phyloP scores from a whole-genome alignment of 2,329 filamentous ascomycete species.

The Bipolaris zeicola region DNA sequence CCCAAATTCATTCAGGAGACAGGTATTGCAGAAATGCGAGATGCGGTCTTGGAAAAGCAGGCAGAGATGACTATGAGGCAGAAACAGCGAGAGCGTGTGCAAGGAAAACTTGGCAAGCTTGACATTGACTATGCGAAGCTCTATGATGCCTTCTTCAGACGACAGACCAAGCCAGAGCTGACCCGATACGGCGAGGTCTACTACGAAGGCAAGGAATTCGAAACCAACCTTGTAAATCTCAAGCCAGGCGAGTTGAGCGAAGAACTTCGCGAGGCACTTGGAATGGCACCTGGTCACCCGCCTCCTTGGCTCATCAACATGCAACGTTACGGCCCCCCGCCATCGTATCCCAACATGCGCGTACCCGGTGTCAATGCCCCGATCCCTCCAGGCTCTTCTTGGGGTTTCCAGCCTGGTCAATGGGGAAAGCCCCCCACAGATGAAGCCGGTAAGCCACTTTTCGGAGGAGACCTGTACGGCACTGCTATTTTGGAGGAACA shows the following conservation, averaged over 20 bases:
- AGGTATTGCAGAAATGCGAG: conserved; percentile 96
- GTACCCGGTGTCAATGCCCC: conserved; percentile 94
- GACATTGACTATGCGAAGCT: conserved; percentile 99
- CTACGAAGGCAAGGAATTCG: conserved; percentile 97
- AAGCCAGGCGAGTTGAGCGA: conserved; percentile 90
- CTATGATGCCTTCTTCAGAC: conserved; percentile 97
- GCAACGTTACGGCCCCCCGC: conserved; percentile 89
- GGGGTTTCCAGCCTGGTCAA: conserved; percentile 94
- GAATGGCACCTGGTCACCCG: conserved; percentile 89
- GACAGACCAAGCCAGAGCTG: conserved; percentile 93
- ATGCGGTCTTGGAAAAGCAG: conserved; percentile 94
- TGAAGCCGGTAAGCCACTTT: conserved; percentile 88
- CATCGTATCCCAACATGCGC: conserved; percentile 93
- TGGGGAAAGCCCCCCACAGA: conserved; percentile 96
- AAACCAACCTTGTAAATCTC: conserved; percentile 90
- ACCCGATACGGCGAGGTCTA: conserved; percentile 99
- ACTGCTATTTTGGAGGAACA: conserved; percentile 68
- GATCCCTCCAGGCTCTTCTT: conserved; percentile 83
- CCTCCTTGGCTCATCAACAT: conserved; percentile 98
- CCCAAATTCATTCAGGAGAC: conserved; percentile 98
- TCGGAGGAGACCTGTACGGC: conserved; percentile 94
- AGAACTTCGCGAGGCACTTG: conserved; percentile 86
- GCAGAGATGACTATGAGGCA: conserved; percentile 90
- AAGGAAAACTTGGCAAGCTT: conserved; percentile 94
- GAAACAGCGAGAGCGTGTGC: conserved; percentile 91